Percentiles rank a stretch among this genome's conserved stretches.
Evolutionary conservation across 169 alveolate species (phyloP).

Genomic region (Perkinsus olseni): DNA sequence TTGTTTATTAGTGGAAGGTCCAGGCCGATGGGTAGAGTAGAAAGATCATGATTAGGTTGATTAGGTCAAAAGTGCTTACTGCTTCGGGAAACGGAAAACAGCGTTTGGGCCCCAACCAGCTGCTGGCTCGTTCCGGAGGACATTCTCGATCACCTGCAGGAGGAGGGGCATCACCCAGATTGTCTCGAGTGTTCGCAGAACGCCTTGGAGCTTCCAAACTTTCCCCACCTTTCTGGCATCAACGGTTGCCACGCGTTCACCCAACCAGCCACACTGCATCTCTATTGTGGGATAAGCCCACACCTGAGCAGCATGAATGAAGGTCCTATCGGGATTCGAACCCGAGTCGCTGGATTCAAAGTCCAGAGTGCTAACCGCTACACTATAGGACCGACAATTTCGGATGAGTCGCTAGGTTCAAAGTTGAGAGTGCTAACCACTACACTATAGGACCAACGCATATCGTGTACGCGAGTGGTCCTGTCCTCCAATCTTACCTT

Average conservation of each 20-base stretch:
- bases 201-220: not conserved
- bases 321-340: not conserved
- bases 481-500: constrained; percentile 1
- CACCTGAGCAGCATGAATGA: not conserved
- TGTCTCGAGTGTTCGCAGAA: not conserved
- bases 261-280: not conserved
- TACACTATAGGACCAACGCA: no score
- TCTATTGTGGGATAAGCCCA: not conserved
- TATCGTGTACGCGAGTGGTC: not conserved
- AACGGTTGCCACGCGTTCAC: not conserved
- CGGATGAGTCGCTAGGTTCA: no score
- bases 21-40: not conserved
- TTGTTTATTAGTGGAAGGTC: not conserved
- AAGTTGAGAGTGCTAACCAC: no score
- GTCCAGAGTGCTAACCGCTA: not conserved
- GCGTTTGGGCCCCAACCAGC: constrained; percentile 22
- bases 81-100: not conserved
- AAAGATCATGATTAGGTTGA: not conserved
- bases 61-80: not conserved
- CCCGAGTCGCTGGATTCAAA: not conserved
- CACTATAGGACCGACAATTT: not conserved
- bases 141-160: not conserved
- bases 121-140: not conserved
- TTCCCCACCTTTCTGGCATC: not conserved
- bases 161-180: constrained; percentile 4